phyloP scores from a whole-genome alignment of 345 rosid genomes.

The Gossypium stocksii region DNA sequence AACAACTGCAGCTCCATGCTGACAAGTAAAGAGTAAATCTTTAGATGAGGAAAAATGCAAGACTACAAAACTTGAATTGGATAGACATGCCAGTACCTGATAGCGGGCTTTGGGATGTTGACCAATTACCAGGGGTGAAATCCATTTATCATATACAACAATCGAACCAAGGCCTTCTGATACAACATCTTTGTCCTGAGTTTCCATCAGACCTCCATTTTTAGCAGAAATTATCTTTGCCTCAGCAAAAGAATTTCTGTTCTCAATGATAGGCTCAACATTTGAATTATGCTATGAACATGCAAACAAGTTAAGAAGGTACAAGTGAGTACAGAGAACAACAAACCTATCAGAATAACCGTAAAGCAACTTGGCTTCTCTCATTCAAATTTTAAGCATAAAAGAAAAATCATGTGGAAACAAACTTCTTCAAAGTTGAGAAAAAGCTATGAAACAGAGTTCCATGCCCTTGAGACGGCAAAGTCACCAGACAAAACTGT shows the following conservation, averaged over 20 bases:
- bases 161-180: slow-evolving; percentile 72
- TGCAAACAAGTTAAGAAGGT: slow-evolving; percentile 15
- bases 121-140: slow-evolving; percentile 67
- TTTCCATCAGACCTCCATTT: slow-evolving; percentile 57
- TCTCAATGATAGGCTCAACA: slow-evolving; percentile 51
- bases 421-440: slow-evolving; percentile 2
- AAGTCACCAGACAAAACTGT: slow-evolving; percentile 4
- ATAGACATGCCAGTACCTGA: slow-evolving; percentile 51
- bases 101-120: slow-evolving; percentile 86
- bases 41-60: slow-evolving; percentile 21
- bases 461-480: neutral
- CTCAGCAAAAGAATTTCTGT: slow-evolving; percentile 56
- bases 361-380: neutral
- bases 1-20: slow-evolving; percentile 93
- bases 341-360: neutral
- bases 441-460: neutral
- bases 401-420: neutral
- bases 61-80: slow-evolving; percentile 17
- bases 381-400: neutral
- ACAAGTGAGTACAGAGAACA: slow-evolving; percentile 5
- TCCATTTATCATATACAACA: slow-evolving; percentile 91
- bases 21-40: slow-evolving; percentile 25
- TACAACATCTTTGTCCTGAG: slow-evolving; percentile 88
- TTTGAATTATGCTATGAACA: slow-evolving; percentile 52
- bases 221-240: slow-evolving; percentile 63